phyloP scores from a whole-genome alignment of 768 basidiomycete species.

The Cystobasidium tubakii region DNA sequence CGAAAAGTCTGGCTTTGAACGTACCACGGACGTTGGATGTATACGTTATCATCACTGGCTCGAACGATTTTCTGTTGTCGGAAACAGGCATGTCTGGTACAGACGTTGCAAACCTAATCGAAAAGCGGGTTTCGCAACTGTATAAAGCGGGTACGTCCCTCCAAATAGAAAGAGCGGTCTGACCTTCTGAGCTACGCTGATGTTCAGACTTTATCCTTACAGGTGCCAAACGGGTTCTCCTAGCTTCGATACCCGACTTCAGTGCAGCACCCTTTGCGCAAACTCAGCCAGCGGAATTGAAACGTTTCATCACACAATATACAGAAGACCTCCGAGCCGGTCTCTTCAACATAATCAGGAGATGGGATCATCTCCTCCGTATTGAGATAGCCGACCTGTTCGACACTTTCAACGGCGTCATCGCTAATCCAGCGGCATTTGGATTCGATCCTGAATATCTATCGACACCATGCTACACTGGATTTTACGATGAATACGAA shows the following conservation, averaged over 20 bases:
- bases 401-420: not conserved
- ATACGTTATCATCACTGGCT: not conserved
- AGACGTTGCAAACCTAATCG: constrained; percentile 1
- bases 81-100: not conserved
- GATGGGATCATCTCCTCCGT: not conserved
- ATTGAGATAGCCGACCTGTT: constrained; percentile 22
- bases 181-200: too few relatives aligned
- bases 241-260: constrained; percentile 5
- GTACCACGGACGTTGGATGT: not conserved
- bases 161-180: too few relatives aligned
- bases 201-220: not conserved
- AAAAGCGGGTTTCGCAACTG: constrained; percentile 6
- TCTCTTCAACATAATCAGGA: not conserved
- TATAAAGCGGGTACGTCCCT: not conserved
- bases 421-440: constrained; percentile 12
- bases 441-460: constrained; percentile 14
- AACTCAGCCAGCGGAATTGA: not conserved
- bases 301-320: not conserved
- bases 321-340: not conserved
- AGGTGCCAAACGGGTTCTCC: constrained; percentile 16
- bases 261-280: not conserved
- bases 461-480: not conserved
- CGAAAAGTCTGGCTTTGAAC: not conserved
- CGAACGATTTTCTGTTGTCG: not conserved
- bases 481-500: not conserved